phyloP scores from a whole-genome alignment of 805 yeast genomes.

The Yarrowia alimentaria region DNA sequence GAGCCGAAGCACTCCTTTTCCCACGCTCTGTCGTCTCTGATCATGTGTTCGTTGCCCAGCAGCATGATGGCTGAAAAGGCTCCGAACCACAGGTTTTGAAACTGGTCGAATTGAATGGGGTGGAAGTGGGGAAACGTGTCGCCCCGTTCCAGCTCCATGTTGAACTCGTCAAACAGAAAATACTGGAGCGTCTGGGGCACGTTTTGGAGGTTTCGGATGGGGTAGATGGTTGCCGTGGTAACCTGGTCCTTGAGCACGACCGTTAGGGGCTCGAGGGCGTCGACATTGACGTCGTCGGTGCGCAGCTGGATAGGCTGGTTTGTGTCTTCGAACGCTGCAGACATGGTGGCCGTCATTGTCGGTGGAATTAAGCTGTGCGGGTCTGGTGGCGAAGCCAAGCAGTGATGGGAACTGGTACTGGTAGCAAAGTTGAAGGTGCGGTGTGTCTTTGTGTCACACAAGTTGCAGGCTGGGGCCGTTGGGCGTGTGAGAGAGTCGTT shows the following conservation, averaged over 20 bases:
- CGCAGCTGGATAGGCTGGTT: conserved; percentile 20
- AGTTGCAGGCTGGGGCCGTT: too few species aligned
- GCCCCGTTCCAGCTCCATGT: conserved; percentile 87
- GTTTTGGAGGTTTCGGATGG: conserved; percentile 63
- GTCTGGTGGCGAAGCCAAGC: too few species aligned
- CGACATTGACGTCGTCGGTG: conserved; percentile 15
- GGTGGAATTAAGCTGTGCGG: neutral
- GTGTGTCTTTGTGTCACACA: too few species aligned
- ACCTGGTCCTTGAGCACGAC: conserved; percentile 82
- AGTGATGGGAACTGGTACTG: too few species aligned
- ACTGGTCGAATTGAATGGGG: conserved; percentile 69
- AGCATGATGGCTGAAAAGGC: conserved; percentile 74
- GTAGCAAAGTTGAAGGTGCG: too few species aligned
- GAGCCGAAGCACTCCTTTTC: conserved; percentile 90
- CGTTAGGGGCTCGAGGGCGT: conserved; percentile 58
- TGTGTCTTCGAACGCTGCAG: conserved; percentile 11
- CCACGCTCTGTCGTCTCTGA: conserved; percentile 67
- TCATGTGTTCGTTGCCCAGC: conserved; percentile 67
- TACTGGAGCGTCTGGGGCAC: conserved; percentile 77
- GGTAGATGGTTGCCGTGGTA: conserved; percentile 90
- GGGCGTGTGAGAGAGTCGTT: too few species aligned
- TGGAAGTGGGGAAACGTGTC: conserved; percentile 86
- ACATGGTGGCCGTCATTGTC: conserved; percentile 12
- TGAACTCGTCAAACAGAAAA: conserved; percentile 86
- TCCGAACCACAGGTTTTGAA: conserved; percentile 84